phyloP scores from a whole-genome alignment of 371 early-diverging fungal species.

The Circinella umbellata region DNA sequence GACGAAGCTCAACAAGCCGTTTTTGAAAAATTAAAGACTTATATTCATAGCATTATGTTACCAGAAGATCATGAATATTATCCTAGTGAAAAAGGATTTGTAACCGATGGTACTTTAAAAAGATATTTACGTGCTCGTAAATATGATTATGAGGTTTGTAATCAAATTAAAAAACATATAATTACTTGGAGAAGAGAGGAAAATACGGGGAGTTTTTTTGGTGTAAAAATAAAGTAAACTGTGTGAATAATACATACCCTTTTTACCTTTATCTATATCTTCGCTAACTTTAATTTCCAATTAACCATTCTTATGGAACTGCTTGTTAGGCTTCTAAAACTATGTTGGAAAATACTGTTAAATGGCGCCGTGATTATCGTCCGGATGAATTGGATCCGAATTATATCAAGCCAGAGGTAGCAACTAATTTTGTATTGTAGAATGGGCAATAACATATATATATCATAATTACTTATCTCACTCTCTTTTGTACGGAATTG shows the following conservation, averaged over 20 bases:
- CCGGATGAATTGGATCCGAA: conserved; percentile 76
- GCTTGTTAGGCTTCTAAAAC: conserved; percentile 51
- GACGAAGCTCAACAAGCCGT: conserved; percentile 51
- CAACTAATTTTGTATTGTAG: no score
- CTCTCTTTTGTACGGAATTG: no score
- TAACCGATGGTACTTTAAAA: conserved; percentile 62
- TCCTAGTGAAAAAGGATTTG: conserved; percentile 55
- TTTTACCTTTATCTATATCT: background rate
- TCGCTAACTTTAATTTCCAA: background rate
- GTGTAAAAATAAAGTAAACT: background rate
- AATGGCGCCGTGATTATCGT: conserved; percentile 78
- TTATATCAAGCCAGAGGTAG: conserved; percentile 75
- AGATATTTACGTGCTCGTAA: conserved; percentile 83
- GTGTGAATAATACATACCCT: no score
- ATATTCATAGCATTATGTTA: conserved; percentile 56
- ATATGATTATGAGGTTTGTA: conserved; percentile 61
- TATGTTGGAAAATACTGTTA: conserved; percentile 71
- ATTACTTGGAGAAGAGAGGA: background rate
- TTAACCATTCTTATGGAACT: conserved; percentile 2
- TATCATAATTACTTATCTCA: no score
- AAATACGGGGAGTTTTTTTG: conserved; percentile 3
- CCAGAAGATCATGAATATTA: conserved; percentile 54
- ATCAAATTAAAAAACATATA: no score
- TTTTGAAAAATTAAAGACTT: conserved; percentile 49
- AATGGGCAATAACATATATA: no score